These are phyloP conservation scores for Remersonia thermophila DNA, from an alignment of 2,329 filamentous ascomycete genomes.

Conservation along the genomic window DNA sequence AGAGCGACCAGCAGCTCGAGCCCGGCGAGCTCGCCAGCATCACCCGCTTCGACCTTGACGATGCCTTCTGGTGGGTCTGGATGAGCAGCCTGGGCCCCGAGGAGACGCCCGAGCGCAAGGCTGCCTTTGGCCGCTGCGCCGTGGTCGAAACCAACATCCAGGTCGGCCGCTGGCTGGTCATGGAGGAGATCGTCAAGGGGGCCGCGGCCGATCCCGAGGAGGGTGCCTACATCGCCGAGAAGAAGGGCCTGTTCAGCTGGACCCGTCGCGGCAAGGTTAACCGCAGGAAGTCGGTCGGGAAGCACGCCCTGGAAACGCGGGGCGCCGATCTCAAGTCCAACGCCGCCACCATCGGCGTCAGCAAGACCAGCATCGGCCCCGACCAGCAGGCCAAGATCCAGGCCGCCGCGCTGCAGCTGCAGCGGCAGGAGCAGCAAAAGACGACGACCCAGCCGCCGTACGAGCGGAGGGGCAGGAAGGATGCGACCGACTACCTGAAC, in stretches of 20 bases:
- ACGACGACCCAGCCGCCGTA: conserved; percentile 21
- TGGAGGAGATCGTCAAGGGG: conserved; percentile 93
- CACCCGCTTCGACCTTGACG: conserved; percentile 71
- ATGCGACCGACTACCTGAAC: conserved; percentile 38
- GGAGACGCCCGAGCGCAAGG: conserved; percentile 73
- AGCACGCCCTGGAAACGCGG: conserved; percentile 39
- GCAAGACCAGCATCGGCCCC: conserved; percentile 74
- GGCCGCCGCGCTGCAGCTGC: conserved; percentile 72
- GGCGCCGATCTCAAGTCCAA: conserved; percentile 31
- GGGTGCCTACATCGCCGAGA: conserved; percentile 85
- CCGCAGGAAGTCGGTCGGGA: conserved; percentile 58
- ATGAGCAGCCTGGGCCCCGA: conserved; percentile 91
- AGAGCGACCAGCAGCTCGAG: conserved; percentile 57
- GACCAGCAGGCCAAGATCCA: conserved; percentile 92
- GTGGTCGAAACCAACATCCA: conserved; percentile 78
- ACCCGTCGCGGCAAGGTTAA: conserved; percentile 56
- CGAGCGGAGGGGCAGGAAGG: conserved; percentile 42
- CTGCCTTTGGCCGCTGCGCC: conserved; percentile 86
- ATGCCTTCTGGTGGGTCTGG: conserved; percentile 99
- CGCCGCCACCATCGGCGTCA: conserved; percentile 33
- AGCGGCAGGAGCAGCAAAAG: conserved; percentile 43
- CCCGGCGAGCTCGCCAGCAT: conserved; percentile 94
- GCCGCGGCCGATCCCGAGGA: conserved; percentile 74
- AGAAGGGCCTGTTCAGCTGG: conserved; percentile 88
- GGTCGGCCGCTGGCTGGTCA: conserved; percentile 77